Conservation (phyloP, 345 rosid species). For the Odontarrhena argentea region DNA sequence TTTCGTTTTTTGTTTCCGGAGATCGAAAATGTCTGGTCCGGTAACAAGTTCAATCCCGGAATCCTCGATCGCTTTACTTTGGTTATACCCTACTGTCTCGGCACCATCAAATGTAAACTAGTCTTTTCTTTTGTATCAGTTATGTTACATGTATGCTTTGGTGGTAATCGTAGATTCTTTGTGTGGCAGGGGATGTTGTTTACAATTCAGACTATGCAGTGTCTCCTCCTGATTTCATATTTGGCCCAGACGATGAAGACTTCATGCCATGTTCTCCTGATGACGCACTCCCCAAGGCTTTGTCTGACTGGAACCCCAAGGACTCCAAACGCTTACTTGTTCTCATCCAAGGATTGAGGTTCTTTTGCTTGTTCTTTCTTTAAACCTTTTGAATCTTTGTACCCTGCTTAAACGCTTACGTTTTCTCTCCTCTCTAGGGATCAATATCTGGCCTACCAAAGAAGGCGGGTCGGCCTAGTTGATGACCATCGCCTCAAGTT, state of each 20-base stretch:
- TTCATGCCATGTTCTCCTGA: constrained; percentile 59
- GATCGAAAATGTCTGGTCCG: constrained; percentile 87
- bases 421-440: constrained; percentile 49
- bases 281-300: constrained; percentile 45
- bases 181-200: constrained; percentile 75
- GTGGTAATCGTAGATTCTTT: background rate
- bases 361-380: background rate
- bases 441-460: constrained; percentile 64
- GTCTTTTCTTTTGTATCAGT: background rate
- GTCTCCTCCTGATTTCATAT: constrained; percentile 79
- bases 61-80: constrained; percentile 84
- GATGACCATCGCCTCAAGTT: constrained; percentile 86
- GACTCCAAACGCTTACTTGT: constrained; percentile 64
- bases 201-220: constrained; percentile 79
- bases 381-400: background rate
- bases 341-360: constrained; percentile 84
- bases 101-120: constrained; percentile 72
- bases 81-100: constrained; percentile 87
- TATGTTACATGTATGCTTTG: no score
- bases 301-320: constrained; percentile 68
- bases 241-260: constrained; percentile 77
- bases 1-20: constrained; percentile 42
- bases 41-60: constrained; percentile 58
- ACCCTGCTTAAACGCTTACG: background rate
- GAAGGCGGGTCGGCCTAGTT: constrained; percentile 65